Percentiles rank a stretch among this genome's conserved stretches.
Evolutionary conservation across 116 monocot species (phyloP).

Genomic region (Papilionanthe hybrid): DNA sequence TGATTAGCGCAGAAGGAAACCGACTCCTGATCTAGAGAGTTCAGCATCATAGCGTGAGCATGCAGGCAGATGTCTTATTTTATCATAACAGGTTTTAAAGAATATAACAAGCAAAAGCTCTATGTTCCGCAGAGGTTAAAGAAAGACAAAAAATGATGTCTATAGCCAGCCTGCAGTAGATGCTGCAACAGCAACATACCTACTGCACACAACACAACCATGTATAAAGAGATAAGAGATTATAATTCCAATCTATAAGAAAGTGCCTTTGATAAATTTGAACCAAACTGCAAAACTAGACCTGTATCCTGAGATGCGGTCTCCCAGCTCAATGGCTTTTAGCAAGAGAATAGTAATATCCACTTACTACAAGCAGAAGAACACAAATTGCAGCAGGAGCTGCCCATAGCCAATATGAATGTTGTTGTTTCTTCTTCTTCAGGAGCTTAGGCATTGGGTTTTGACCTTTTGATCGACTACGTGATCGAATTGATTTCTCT

Average conservation of each 20-base stretch:
- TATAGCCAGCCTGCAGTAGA: background rate
- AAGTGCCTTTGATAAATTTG: background rate
- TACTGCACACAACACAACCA: slow-evolving; percentile 6
- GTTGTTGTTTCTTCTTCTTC: slow-evolving; percentile 62
- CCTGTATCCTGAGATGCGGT: background rate
- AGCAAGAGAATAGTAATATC: slow-evolving; percentile 25
- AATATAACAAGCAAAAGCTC: background rate
- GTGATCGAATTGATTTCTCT: slow-evolving; percentile 24
- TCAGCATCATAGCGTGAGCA: background rate
- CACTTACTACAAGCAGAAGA: slow-evolving; percentile 22
- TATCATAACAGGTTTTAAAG: background rate
- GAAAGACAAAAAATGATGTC: background rate
- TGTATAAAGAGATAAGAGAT: background rate
- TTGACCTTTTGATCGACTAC: slow-evolving; percentile 15
- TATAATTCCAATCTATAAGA: background rate
- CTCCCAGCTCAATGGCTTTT: slow-evolving; percentile 2
- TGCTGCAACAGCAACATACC: no score
- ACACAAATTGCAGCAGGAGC: slow-evolving; percentile 26
- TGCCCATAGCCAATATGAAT: slow-evolving; percentile 50
- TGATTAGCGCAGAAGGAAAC: background rate
- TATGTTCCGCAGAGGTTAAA: background rate
- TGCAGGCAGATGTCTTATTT: background rate
- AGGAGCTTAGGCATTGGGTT: slow-evolving; percentile 38
- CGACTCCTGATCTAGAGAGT: background rate
- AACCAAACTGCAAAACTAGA: background rate